Evolutionary conservation across 2,329 filamentous ascomycete genomes (phyloP), one percentile per base, ranked within the genome.

Genomic region (Xylariales sp.): DNA sequence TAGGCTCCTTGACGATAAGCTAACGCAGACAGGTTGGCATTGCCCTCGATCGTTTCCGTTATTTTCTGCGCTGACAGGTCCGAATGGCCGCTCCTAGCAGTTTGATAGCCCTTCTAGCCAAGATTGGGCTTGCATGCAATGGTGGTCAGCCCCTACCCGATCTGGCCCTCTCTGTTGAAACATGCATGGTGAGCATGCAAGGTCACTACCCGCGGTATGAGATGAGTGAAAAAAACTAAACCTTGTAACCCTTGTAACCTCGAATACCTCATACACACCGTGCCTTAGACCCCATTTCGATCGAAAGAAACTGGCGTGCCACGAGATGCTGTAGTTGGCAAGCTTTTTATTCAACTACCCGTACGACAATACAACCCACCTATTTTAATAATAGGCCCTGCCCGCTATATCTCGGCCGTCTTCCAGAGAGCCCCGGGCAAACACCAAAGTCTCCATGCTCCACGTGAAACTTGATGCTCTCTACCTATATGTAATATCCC

Each of bases 131-230:
- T 67, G 52, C 61, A 65, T 64, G 50, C 64, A 59, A 63, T 61
- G 65, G 69, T 62, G 64, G 64, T 67, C 64, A 69, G 49, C 66
- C 69, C 69, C 60, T 69, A 71, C 69, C 69, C 67, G 69, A 69
- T 65, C 69, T 69, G 53, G 56, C 58, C 59, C 59, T 61, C 52
- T 12, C 12, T 49, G 57, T 69, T 69, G 67, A 71, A 68, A 69
- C 67, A 65, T 67, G 66, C 62, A 69, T 65, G 43, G 53, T 58
- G 46, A 63, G 61, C 46, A 65, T 71, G 69, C 69, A 69, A 71
- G 69, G 69, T 68, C 63, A 64, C 64, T 69, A 69, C 58, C 69
- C 69, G 69, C 58, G 50, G 64, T 64, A 48, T 63, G 53, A 67
- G 62, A 67, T 56, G 62, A 69, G 62, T 61, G 60, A 50, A 56